phyloP scores from a whole-genome alignment of 495 filamentous ascomycete genomes.

The Talaromyces thailandensis region DNA sequence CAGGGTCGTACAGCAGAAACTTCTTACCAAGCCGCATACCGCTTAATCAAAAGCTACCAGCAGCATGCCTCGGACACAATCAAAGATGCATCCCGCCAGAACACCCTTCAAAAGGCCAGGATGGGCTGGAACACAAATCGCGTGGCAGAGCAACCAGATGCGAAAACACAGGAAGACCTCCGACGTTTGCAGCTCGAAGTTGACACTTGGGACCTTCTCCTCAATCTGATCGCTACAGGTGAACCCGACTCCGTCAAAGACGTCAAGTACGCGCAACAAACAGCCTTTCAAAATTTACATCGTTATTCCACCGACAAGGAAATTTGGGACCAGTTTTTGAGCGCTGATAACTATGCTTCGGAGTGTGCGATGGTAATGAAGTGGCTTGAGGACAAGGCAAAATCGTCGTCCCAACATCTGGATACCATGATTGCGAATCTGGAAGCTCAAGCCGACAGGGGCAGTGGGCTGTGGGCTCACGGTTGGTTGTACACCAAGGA shows the following conservation, averaged over 20 bases:
- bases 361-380: conserved; percentile 69
- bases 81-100: conserved; percentile 28
- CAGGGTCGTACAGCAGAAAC: conserved; percentile 10
- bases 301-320: conserved; percentile 54
- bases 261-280: conserved; percentile 26
- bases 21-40: conserved; percentile 31
- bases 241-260: conserved; percentile 25
- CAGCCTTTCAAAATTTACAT: conserved; percentile 38
- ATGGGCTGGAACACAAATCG: conserved; percentile 18
- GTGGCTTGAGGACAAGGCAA: conserved; percentile 73
- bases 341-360: conserved; percentile 56
- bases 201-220: conserved; percentile 83
- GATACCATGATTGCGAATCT: conserved; percentile 65
- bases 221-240: conserved; percentile 48
- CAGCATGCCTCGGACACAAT: conserved; percentile 31
- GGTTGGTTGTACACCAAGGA: conserved; percentile 90
- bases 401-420: conserved; percentile 54
- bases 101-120: conserved; percentile 28
- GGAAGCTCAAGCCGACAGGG: conserved; percentile 49
- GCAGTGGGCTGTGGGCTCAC: conserved; percentile 61
- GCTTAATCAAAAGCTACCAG: conserved; percentile 34
- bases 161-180: conserved; percentile 27
- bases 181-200: conserved; percentile 59
- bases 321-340: conserved; percentile 55
- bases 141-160: conserved; percentile 26